A percentile compares a stretch with the other conserved stretches of the same genome.
These are phyloP conservation scores for Trichothecium sympodiale DNA, from an alignment of 2,329 filamentous ascomycete species.

Conservation along the genomic window DNA sequence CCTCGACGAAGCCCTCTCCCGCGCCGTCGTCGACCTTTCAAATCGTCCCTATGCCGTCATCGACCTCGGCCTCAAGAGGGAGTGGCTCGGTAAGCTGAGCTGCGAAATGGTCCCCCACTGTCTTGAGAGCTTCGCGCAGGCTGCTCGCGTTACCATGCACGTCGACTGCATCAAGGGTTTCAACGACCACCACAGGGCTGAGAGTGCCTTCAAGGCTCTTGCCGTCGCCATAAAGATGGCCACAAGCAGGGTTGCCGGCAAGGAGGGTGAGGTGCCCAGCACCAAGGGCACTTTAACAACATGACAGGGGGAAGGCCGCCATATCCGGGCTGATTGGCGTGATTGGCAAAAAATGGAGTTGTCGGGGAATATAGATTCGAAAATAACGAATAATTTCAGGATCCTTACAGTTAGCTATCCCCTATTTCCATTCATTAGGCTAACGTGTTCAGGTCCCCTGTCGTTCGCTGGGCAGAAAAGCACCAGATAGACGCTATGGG, in stretches of 20 bases:
- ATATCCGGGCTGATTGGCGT: no score
- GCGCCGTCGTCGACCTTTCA: conserved; percentile 88
- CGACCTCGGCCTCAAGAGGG: conserved; percentile 73
- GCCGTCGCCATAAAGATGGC: conserved; percentile 77
- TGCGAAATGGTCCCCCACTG: conserved; percentile 98
- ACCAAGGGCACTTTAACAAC: conserved; percentile 83
- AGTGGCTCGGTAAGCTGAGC: conserved; percentile 88
- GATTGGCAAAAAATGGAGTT: not conserved
- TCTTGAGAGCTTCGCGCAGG: conserved; percentile 86
- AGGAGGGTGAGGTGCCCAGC: conserved; percentile 87
- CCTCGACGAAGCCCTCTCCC: conserved; percentile 87
- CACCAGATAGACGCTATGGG: no score
- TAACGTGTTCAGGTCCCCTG: no score
- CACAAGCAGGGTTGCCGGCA: conserved; percentile 61
- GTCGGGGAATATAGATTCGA: not conserved
- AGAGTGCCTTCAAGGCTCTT: conserved; percentile 94
- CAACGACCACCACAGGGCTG: conserved; percentile 93
- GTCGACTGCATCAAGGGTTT: conserved; percentile 83
- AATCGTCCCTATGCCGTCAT: conserved; percentile 82
- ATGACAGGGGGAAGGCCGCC: conserved; percentile 18
- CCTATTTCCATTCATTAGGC: no score
- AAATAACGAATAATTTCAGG: not conserved
- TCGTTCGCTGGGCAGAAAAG: no score
- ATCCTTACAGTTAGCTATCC: not conserved
- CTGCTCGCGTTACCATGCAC: conserved; percentile 83